Evolutionary conservation across 805 yeast genomes (phyloP).

Genomic region (Wickerhamomyces mucosus): DNA sequence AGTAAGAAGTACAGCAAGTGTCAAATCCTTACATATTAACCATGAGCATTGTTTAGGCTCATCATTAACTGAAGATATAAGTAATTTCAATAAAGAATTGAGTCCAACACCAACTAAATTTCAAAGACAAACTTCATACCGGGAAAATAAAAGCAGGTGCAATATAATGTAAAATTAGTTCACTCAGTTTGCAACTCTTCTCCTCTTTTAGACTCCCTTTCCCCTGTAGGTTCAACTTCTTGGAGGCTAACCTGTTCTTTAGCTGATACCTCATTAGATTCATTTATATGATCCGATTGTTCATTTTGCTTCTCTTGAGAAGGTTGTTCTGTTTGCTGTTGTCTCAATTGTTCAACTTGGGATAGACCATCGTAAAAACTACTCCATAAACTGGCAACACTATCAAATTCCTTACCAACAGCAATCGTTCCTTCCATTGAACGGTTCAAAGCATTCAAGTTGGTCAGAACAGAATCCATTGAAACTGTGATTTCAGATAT

Average conservation of each 20-base stretch:
- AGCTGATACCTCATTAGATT: not conserved
- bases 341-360: constrained; percentile 19
- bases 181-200: not conserved
- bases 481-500: constrained; percentile 48
- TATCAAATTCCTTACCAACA: constrained; percentile 69
- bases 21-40: too few relatives aligned
- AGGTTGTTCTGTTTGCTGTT: constrained; percentile 1
- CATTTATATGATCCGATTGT: too few relatives aligned
- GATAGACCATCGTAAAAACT: constrained; percentile 49
- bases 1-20: not conserved
- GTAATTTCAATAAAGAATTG: too few relatives aligned
- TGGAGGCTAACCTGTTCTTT: not conserved
- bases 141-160: constrained; percentile 1
- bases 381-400: constrained; percentile 62
- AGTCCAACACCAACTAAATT: too few relatives aligned
- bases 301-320: constrained; percentile 3
- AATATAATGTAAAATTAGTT: not conserved
- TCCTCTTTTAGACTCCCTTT: not conserved
- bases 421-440: constrained; percentile 58
- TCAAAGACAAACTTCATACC: constrained; percentile 2
- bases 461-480: constrained; percentile 57
- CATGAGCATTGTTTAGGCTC: too few relatives aligned
- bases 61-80: too few relatives aligned
- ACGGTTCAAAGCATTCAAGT: constrained; percentile 55
- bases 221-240: constrained; percentile 1